Evolutionary conservation across 2,329 filamentous ascomycete species (phyloP), one percentile per base, ranked within the genome.

Genomic region (Didymellaceae sp.): DNA sequence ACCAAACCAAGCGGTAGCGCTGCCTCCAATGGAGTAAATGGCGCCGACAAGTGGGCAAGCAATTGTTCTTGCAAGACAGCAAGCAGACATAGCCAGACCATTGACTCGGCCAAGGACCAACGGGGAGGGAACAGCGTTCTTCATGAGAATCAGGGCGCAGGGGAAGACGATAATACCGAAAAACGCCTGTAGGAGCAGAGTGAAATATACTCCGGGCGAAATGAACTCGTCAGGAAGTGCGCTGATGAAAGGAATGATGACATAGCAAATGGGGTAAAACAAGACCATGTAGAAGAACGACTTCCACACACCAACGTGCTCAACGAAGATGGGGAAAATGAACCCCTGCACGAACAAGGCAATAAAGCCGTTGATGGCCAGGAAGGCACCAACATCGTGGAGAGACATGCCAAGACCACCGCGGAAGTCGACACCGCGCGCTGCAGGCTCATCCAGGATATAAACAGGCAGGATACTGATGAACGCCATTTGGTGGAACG

Each of bases 381-480:
- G 80, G 64, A 87, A 88, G 7, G 85, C 68, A 14, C 87, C 87
- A 4, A 89, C 86, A 26, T 86, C 81, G 63, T 84, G 83, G 2
- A 86, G 81, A 4, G 80, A 82, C 52, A 87, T 77, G 4, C 86
- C 87, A 3, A 90, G 76, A 14, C 87, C 87, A 34, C 87, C 86
- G 0, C 78, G 63, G 30, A 80, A 65, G 22, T 76, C 74, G 13
- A 75, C 62, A 6, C 63, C 63, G 20, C 39, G 62, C 22, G 47
- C 33, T 2, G 31, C 20, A 17, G 82, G 81, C 18, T 85, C 78
- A 61, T 96, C 91, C 68, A 96, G 90, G 45, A 96, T 85, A 75
- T 96, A 97, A 53, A 97, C 96, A 8, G 92, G 92, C 42, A 96
- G 80, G 1, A 96, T 82, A 66, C 95, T 90, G 67, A 96, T 91